Evolutionary conservation across 768 basidiomycete species (phyloP).

Genomic region (Lepiota subincarnata): DNA sequence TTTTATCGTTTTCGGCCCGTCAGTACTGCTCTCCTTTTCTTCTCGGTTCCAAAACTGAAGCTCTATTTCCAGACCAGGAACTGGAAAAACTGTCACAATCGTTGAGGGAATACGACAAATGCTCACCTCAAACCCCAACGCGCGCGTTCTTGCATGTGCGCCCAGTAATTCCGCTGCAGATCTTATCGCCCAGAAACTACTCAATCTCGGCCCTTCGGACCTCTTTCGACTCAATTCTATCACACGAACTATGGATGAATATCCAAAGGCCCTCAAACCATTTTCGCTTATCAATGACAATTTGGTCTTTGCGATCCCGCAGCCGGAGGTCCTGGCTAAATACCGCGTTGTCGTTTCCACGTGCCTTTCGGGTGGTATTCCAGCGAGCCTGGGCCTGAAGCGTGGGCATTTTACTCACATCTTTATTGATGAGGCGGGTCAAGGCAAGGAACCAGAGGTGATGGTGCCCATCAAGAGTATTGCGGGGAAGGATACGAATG

Average conservation of each 20-base stretch:
- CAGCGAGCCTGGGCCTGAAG: slow-evolving; percentile 42
- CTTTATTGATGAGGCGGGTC: slow-evolving; percentile 63
- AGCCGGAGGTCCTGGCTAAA: slow-evolving; percentile 30
- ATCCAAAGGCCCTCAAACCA: slow-evolving; percentile 32
- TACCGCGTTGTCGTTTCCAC: slow-evolving; percentile 56
- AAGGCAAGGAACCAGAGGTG: slow-evolving; percentile 56
- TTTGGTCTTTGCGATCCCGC: slow-evolving; percentile 42
- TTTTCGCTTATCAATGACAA: slow-evolving; percentile 40
- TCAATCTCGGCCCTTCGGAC: slow-evolving; percentile 26
- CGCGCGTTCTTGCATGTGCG: slow-evolving; percentile 57
- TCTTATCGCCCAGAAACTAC: slow-evolving; percentile 44
- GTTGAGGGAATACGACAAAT: slow-evolving; percentile 62
- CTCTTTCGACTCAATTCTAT: slow-evolving; percentile 55
- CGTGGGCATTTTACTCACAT: slow-evolving; percentile 58
- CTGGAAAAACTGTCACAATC: slow-evolving; percentile 64
- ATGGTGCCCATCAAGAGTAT: slow-evolving; percentile 54
- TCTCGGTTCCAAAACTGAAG: neutral
- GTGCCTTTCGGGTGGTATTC: slow-evolving; percentile 49
- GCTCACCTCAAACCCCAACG: slow-evolving; percentile 33
- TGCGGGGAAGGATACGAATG: slow-evolving; percentile 40
- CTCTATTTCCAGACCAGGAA: slow-evolving; percentile 42
- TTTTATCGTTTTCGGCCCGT: slow-evolving; percentile 65
- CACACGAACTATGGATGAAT: slow-evolving; percentile 32
- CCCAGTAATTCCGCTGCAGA: slow-evolving; percentile 70
- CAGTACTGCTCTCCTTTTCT: slow-evolving; percentile 21